Evolutionary conservation across 768 basidiomycete genomes (phyloP), one percentile per base, ranked within the genome.

Genomic region (Butyriboletus loyo): DNA sequence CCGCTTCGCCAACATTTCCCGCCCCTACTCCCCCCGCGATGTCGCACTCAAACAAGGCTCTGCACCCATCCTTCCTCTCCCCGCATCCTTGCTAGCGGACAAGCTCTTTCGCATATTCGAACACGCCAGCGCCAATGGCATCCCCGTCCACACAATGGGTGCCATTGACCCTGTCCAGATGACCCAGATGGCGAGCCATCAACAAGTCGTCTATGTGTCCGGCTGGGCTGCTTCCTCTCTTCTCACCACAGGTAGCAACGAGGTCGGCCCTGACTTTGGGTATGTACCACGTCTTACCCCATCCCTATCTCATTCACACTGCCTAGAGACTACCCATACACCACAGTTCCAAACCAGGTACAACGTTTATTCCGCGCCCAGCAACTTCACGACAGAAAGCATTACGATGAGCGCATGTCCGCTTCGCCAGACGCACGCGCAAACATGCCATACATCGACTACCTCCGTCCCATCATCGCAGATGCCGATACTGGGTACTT

Each of bases 311-410:
- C 42, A 43, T 45, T 54, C 50, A 54, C 49, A 39, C 35, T 4
- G 9, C 50, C 30, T 54, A 93, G 87, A 32, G 95, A 98, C 70
- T 96, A 97, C 67, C 92, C 94, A 1, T 97, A 97, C 69, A 94
- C 92, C 10, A 96, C 93, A 1, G 92, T 98, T 15, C 94, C 95
- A 22, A 96, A 97, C 66, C 93, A 96, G 67, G 94, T 97, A 0
- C 89, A 96, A 50, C 81, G 92, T 43, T 78, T 97, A 46, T 90
- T 91, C 75, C 89, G 91, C 47, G 90, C 94, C 0, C 95, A 97
- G 68, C 88, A 91, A 61, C 75, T 93, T 50, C 93, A 97, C 65
- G 93, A 97, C 74, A 86, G 84, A 72, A 96, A 95, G 65, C 88
- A 94, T 63, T 93, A 90, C 62, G 91, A 95, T 62, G 91, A 92